phyloP scores from a whole-genome alignment of 176 grass and related monocot genomes.

The Panicum miliaceum region DNA sequence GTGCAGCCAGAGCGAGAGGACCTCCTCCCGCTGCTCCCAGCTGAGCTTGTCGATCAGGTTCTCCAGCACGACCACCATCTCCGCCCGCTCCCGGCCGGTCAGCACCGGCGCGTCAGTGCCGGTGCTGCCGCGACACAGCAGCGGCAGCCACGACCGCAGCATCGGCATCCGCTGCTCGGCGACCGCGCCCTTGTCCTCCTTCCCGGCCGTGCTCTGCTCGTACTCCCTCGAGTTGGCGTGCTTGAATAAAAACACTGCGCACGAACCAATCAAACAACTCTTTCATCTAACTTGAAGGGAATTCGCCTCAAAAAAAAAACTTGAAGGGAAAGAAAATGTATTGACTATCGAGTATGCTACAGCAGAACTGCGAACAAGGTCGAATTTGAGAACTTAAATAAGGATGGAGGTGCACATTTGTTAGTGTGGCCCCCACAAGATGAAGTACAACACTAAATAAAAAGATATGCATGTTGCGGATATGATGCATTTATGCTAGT shows the following conservation, averaged over 20 bases:
- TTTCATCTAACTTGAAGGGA: not conserved
- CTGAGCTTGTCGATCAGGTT: constrained; percentile 69
- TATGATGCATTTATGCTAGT: too few relatives aligned
- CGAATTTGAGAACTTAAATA: too few relatives aligned
- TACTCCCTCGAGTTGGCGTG: constrained; percentile 69
- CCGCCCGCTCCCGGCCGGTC: constrained; percentile 65
- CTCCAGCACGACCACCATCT: constrained; percentile 70
- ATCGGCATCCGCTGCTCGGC: constrained; percentile 46
- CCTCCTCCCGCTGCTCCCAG: constrained; percentile 79
- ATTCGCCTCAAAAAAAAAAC: too few relatives aligned
- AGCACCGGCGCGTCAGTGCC: constrained; percentile 69
- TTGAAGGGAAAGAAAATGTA: not conserved
- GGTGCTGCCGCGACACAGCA: constrained; percentile 74
- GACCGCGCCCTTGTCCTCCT: constrained; percentile 20
- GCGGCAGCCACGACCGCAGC: constrained; percentile 76
- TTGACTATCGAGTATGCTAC: too few relatives aligned
- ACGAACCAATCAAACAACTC: not conserved
- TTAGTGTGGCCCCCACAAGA: too few relatives aligned
- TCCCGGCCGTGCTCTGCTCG: constrained; percentile 38
- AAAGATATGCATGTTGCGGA: too few relatives aligned
- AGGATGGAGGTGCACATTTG: too few relatives aligned
- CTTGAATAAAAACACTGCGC: constrained; percentile 73
- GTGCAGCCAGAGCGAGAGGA: constrained; percentile 80
- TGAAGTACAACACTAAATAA: too few relatives aligned
- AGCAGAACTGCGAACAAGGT: too few relatives aligned